These are phyloP conservation scores for Talaromyces sp. DNA, from an alignment of 2,329 filamentous ascomycete species.

Conservation along the genomic window DNA sequence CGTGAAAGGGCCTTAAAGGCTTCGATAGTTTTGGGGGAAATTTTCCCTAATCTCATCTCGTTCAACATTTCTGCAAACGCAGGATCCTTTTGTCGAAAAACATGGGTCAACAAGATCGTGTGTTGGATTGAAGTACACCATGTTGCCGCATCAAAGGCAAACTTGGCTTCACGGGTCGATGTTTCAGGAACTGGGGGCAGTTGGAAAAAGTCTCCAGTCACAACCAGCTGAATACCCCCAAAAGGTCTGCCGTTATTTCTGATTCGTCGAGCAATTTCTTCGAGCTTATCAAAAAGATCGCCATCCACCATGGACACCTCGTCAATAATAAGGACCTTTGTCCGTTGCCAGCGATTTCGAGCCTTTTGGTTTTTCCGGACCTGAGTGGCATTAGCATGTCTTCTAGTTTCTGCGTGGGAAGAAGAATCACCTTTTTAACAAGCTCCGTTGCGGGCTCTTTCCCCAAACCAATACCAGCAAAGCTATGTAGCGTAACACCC, in stretches of 20 bases:
- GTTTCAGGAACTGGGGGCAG: slow-evolving; percentile 83
- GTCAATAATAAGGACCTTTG: slow-evolving; percentile 83
- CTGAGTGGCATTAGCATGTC: slow-evolving; percentile 23
- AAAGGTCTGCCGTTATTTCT: slow-evolving; percentile 89
- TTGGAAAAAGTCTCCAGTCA: slow-evolving; percentile 98
- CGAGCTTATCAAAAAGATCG: slow-evolving; percentile 93
- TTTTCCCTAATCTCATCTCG: slow-evolving; percentile 86
- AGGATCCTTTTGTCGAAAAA: slow-evolving; percentile 90
- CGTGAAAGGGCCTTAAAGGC: slow-evolving; percentile 71
- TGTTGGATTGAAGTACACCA: slow-evolving; percentile 93
- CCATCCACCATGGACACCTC: slow-evolving; percentile 99
- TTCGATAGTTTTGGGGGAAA: slow-evolving; percentile 68
- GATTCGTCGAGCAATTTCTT: slow-evolving; percentile 76
- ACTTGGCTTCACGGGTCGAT: slow-evolving; percentile 66
- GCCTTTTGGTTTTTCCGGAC: slow-evolving; percentile 84
- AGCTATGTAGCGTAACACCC: slow-evolving; percentile 92
- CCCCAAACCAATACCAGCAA: slow-evolving; percentile 88
- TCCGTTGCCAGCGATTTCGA: slow-evolving; percentile 80
- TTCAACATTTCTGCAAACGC: slow-evolving; percentile 94
- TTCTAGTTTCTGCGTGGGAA: background rate
- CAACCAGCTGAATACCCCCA: slow-evolving; percentile 90
- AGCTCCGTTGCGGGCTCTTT: slow-evolving; percentile 78
- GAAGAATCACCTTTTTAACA: slow-evolving; percentile 62
- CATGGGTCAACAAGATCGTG: slow-evolving; percentile 89
- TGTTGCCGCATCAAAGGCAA: slow-evolving; percentile 85